Base-by-base conservation (phyloP, 1,139 yeast genomes). In the Candida labiduridarum region DNA sequence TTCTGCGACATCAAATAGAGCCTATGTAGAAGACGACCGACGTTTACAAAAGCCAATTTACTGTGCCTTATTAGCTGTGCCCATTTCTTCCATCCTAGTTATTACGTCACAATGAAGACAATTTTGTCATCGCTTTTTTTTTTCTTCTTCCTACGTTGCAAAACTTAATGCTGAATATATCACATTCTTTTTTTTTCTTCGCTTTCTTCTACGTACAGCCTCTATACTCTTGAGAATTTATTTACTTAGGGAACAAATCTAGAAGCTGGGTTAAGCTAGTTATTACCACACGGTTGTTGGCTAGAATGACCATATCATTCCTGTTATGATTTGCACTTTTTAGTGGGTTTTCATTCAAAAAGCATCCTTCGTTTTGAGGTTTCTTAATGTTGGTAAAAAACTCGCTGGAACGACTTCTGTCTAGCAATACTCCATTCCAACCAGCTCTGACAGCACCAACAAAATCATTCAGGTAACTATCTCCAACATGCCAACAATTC, bases 401-500 rank as follows among this genome's bases (percentile, higher is more conserved):
- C 22, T 59, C 61, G 39, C 70, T 66, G 2, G 48, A 43, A 16
- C 60, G 55, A 1, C 58, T 52, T 56, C 87, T 67, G 59, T 83
- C 86, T 10, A 84, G 53, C 31, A 81, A 66, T 0, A 85, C 68
- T 2, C 86, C 83, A 53, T 80, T 82, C 83, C 89, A 80, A 0
- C 90, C 91, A 1, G 86, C 75, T 29, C 66, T 64, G 10, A 70
- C 65, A 0, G 84, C 72, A 1, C 84, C 87, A 12, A 71, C 58
- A 52, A 80, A 71, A 59, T 86, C 92, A 47, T 80, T 77, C 14
- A 65, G 66, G 40, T 74, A 63, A 52, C 79, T 82, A 61, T 86
- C 91, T 0, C 92, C 92, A 40, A 85, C 69, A 60, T 86, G 92
- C 88, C 88, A 85, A 50, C 76, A 63, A 44, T 63, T 58, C 36